phyloP scores from a whole-genome alignment of 2,329 filamentous ascomycete genomes.

The Trichoderma sp. region DNA sequence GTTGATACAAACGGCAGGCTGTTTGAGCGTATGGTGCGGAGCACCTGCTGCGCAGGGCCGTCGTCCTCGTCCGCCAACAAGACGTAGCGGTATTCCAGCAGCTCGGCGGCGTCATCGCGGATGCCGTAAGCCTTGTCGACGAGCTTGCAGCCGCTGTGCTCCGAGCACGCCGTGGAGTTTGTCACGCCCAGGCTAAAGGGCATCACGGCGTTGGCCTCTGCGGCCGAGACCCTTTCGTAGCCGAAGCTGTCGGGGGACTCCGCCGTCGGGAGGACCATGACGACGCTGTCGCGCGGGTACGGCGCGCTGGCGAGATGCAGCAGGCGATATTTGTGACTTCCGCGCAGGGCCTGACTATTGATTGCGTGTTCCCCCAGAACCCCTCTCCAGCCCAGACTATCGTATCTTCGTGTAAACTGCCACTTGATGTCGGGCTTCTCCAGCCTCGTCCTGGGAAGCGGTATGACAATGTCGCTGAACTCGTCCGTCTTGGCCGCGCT shows the following conservation, averaged over 20 bases:
- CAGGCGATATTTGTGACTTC: constrained; percentile 70
- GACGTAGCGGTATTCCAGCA: constrained; percentile 69
- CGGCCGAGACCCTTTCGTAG: constrained; percentile 57
- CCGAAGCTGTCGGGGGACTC: constrained; percentile 45
- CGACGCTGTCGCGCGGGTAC: constrained; percentile 49
- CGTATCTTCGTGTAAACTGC: constrained; percentile 62
- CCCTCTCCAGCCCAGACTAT: constrained; percentile 75
- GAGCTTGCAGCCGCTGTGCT: constrained; percentile 38
- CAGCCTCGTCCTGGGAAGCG: constrained; percentile 49
- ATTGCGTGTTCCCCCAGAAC: constrained; percentile 58
- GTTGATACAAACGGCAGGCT: constrained; percentile 71
- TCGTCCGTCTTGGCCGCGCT: constrained; percentile 71
- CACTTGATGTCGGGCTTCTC: constrained; percentile 47
- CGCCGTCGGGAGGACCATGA: constrained; percentile 57
- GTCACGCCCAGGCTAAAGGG: constrained; percentile 62
- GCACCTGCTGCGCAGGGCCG: constrained; percentile 61
- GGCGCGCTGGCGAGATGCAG: constrained; percentile 68
- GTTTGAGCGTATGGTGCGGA: constrained; percentile 65
- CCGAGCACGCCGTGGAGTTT: constrained; percentile 58
- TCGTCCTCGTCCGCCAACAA: constrained; percentile 72
- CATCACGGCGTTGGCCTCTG: constrained; percentile 56
- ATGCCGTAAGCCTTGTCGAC: constrained; percentile 37
- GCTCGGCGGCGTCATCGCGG: constrained; percentile 45
- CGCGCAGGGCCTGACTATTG: constrained; percentile 58
- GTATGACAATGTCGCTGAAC: constrained; percentile 77